phyloP scores from a whole-genome alignment of 2,329 filamentous ascomycete species.

The Aspergillus sp. region DNA sequence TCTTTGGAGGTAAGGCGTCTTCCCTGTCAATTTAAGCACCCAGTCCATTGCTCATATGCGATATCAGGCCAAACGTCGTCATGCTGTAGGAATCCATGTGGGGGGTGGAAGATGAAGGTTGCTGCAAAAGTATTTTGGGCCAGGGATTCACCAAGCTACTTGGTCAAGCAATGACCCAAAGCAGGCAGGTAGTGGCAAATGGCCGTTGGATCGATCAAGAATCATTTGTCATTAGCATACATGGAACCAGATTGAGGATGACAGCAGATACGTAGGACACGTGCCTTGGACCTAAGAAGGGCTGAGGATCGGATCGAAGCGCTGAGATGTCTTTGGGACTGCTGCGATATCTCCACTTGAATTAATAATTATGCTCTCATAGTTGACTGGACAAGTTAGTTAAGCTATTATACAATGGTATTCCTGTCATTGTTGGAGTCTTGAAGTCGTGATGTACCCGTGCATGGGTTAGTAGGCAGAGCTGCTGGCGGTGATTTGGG shows the following conservation, averaged over 20 bases:
- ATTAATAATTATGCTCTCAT: too few species aligned
- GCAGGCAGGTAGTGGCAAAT: background rate
- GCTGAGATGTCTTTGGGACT: background rate
- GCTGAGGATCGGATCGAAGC: background rate
- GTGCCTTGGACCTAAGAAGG: background rate
- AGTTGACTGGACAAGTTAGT: background rate
- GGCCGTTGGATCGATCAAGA: background rate
- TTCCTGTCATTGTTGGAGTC: background rate
- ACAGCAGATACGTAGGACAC: background rate
- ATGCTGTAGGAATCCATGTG: background rate
- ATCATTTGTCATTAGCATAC: background rate
- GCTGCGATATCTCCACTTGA: background rate
- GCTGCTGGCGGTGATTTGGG: background rate
- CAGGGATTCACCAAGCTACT: background rate
- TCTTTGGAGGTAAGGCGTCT: background rate
- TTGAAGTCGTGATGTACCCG: background rate
- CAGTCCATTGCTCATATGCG: background rate
- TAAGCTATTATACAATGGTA: background rate
- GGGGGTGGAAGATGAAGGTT: background rate
- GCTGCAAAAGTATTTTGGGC: background rate
- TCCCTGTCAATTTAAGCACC: background rate
- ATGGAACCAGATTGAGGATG: background rate
- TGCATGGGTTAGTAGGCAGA: background rate
- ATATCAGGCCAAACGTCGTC: conserved; percentile 1
- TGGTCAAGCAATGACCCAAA: background rate